Base-by-base conservation (phyloP, 2,329 filamentous ascomycete genomes). In the Diaporthe caulivora region DNA sequence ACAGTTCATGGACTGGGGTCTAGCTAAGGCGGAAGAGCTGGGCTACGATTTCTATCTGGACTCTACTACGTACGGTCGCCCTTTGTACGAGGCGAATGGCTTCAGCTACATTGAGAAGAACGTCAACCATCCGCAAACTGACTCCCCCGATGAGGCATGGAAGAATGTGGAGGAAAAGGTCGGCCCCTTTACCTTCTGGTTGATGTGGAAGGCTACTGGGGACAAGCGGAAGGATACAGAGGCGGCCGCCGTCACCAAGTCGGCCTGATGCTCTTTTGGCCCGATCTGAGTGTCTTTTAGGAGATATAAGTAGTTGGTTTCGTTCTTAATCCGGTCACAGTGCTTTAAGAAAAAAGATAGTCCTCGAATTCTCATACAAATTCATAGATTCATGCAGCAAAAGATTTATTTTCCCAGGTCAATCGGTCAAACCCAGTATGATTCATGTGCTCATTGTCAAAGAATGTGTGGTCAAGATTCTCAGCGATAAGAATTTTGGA, bases 111-210 rank as follows among this genome's bases (percentile, higher is more conserved):
- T 79, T 11, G 75, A 79, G 24, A 70, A 78, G 62, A 79, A 78
- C 34, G 31, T 78, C 29, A 79, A 58, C 40, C 53, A 75, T 18
- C 78, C 78, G 1, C 24, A 49, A 21, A 79, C 73, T 3, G 74
- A 78, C 2, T 58, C 65, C 9, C 77, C 77, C 1, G 78, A 80
- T 58, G 77, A 78, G 1, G 49, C 71, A 3, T 80, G 78, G 78
- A 77, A 76, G 51, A 75, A 77, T 40, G 51, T 76, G 0, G 84
- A 87, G 51, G 79, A 83, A 1, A 82, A 86, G 75, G 83, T 86
- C 26, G 80, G 83, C 0, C 81, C 81, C 1, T 77, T 76, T n/a
- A 77, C 75, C 3, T 78, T 72, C n/a, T 77, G 71, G 69, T 70
- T 77, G n/a, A 78, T 78, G 77, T 74, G 74, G 73, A 73, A 74